Evolutionary conservation across 495 filamentous ascomycete genomes (phyloP).

Genomic region (Trichoderma orchidacearum): DNA sequence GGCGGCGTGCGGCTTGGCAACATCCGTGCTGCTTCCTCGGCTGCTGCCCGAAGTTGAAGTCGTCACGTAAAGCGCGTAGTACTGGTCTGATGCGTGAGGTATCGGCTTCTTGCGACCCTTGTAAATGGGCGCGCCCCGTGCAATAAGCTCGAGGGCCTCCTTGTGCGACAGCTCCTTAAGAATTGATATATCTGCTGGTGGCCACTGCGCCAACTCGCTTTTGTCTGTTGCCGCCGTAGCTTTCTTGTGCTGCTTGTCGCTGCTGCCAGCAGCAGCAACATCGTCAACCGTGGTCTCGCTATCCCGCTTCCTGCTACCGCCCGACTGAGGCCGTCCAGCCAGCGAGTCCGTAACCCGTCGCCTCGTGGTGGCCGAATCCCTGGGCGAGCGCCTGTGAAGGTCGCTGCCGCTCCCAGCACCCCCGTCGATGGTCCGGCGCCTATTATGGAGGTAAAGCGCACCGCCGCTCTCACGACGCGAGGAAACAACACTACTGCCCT

Average conservation of each 20-base stretch:
- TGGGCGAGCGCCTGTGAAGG: neutral
- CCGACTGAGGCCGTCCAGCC: neutral
- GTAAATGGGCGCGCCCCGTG: constrained; percentile 29
- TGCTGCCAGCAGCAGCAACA: neutral
- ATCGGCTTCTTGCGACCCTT: constrained; percentile 31
- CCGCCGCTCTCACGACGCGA: neutral
- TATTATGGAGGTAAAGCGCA: neutral
- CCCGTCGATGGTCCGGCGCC: neutral
- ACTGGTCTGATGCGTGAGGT: constrained; percentile 32
- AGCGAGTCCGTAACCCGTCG: neutral
- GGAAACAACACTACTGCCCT: neutral
- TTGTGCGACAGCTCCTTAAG: constrained; percentile 27
- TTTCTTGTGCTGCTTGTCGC: neutral
- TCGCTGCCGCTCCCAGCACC: neutral
- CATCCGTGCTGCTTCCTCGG: constrained; percentile 27
- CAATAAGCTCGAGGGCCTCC: constrained; percentile 33
- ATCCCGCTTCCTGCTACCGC: neutral
- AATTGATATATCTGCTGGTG: constrained; percentile 27
- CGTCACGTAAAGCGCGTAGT: constrained; percentile 34
- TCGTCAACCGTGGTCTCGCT: constrained; percentile 16
- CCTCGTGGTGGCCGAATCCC: neutral
- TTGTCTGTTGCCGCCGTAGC: constrained; percentile 19
- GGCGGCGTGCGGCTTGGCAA: constrained; percentile 27
- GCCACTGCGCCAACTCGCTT: constrained; percentile 28
- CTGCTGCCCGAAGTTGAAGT: constrained; percentile 22